These are phyloP conservation scores for Phytophthora sp. DNA, from an alignment of 352 stramenopile species.

Conservation along the genomic window DNA sequence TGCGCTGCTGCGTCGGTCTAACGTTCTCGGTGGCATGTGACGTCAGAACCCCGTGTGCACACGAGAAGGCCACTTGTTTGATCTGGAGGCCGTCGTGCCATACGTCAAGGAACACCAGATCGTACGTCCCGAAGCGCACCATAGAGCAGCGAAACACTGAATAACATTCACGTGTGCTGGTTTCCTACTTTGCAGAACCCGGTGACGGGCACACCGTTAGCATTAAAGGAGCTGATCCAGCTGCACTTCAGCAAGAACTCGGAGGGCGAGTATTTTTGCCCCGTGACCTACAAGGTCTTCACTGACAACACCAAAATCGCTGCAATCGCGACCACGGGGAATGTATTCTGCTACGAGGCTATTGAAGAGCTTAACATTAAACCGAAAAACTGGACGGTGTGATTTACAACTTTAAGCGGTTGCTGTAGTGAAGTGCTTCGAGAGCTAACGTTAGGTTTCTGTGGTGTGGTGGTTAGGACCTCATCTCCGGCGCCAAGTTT, in stretches of 20 bases:
- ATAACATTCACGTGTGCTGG: too few relatives aligned
- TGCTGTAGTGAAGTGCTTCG: too few relatives aligned
- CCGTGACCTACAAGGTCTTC: slow-evolving; percentile 97
- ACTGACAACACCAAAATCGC: slow-evolving; percentile 90
- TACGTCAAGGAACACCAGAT: slow-evolving; percentile 97
- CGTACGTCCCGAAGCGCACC: slow-evolving; percentile 60
- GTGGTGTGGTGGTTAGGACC: slow-evolving; percentile 64
- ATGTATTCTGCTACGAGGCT: slow-evolving; percentile 97
- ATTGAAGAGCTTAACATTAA: slow-evolving; percentile 99
- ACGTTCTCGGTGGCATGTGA: background rate
- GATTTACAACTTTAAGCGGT: too few relatives aligned
- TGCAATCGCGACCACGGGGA: slow-evolving; percentile 82
- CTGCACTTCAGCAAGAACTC: slow-evolving; percentile 87
- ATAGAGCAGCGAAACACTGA: too few relatives aligned
- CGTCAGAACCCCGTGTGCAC: slow-evolving; percentile 94
- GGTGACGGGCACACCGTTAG: slow-evolving; percentile 91
- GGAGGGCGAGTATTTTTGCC: slow-evolving; percentile 84
- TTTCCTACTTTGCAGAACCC: slow-evolving; percentile 81
- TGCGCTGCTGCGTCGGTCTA: background rate
- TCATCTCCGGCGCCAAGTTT: slow-evolving; percentile 93
- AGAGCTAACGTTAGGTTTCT: slow-evolving; percentile 22
- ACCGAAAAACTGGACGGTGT: slow-evolving; percentile 94
- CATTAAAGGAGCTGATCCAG: slow-evolving; percentile 94
- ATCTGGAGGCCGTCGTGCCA: slow-evolving; percentile 95
- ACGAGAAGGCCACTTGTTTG: slow-evolving; percentile 96